phyloP scores from a whole-genome alignment of 176 grass and related monocot species.

The Oryza australiensis region DNA sequence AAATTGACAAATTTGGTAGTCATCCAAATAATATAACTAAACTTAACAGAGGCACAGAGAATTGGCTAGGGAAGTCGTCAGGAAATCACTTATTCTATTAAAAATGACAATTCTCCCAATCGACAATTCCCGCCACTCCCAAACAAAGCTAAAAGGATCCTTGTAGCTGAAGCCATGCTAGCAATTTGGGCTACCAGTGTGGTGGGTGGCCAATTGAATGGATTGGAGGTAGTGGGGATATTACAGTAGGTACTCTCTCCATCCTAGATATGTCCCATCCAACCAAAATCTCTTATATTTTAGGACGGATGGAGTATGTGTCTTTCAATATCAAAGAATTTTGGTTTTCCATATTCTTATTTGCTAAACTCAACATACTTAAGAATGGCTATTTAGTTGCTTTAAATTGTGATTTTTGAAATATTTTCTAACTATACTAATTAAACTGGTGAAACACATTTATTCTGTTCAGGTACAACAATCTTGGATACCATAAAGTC shows the following conservation, averaged over 20 bases:
- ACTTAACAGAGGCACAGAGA: too few species aligned
- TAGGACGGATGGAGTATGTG: too few species aligned
- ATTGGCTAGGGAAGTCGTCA: too few species aligned
- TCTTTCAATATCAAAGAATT: too few species aligned
- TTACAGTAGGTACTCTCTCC: constrained; percentile 87
- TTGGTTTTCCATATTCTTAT: constrained; percentile 15
- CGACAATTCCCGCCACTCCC: constrained; percentile 71
- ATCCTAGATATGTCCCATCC: too few species aligned
- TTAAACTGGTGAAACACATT: neutral
- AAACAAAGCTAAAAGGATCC: constrained; percentile 84
- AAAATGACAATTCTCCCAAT: constrained; percentile 76
- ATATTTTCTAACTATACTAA: neutral
- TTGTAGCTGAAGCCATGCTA: constrained; percentile 86
- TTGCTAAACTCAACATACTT: neutral
- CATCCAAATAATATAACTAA: constrained; percentile 57
- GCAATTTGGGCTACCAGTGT: constrained; percentile 95
- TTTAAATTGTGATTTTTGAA: neutral
- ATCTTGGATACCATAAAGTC: constrained; percentile 54
- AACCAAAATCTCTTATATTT: too few species aligned
- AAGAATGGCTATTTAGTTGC: neutral
- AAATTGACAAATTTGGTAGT: constrained; percentile 2
- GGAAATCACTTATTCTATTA: too few species aligned
- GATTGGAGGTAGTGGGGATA: constrained; percentile 79
- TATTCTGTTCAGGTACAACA: constrained; percentile 68
- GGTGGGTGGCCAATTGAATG: constrained; percentile 97